Evolutionary conservation across 2,329 filamentous ascomycete genomes (phyloP), one percentile per base, ranked within the genome.

Genomic region (Cordyceps militaris): DNA sequence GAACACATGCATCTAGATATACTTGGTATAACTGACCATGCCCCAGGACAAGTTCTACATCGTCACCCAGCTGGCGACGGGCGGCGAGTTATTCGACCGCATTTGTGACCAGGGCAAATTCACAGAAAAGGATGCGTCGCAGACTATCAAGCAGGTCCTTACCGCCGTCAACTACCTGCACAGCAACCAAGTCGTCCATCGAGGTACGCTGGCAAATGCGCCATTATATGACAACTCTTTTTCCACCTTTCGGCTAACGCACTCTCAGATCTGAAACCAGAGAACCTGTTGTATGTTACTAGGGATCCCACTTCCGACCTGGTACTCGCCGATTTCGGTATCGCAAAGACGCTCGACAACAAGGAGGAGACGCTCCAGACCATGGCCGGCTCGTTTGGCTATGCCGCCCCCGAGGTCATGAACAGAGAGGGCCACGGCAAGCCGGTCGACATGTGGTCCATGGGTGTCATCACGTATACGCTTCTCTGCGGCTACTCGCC

Each of bases 31-130:
- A 42, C 54, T 60, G 28, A 57, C 58, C 13, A 38, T 57, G 23
- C 28, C 53, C 26, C 48, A 96, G 91, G 94, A 99, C 79, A 99
- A 99, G 79, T 99, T 96, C 78, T 99, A 99, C 73, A 97, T 99
- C 65, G 92, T 99, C 66, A 99, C 94, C 32, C 88, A 99, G 74
- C 81, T 99, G 57, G 94, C 94, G 43, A 96, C 90, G 0, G 94
- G 94, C 64, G 94, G 94, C 71, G 94, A 99, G 76, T 77, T 99
- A 62, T 99, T 99, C 73, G 94, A 99, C 69, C 87, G 95, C 58
- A 99, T 99, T 66, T 99, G 94, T 76, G 92, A 97, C 69, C 89
- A 95, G 74, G 95, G 94, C 66, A 96, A 91, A 71, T 99, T 97
- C 76, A 99, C 94, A 14, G 94, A 99, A 73, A 97, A 96, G 76